Conservation (phyloP, 768 basidiomycete genomes). For the Boletus reticulatus region DNA sequence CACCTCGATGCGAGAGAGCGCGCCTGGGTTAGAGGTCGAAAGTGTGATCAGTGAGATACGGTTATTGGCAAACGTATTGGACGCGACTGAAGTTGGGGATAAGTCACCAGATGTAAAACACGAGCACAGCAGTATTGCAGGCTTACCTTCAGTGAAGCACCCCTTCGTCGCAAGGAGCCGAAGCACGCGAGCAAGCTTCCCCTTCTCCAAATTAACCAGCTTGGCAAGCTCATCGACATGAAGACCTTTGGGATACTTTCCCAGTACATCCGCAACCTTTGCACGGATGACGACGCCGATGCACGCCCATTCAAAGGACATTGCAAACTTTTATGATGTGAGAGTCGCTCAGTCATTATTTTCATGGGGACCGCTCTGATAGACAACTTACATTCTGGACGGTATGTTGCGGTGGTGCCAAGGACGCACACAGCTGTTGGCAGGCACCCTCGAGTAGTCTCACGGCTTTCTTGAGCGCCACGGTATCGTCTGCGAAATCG, state of each 20-base stretch:
- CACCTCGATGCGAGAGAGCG: conserved; percentile 2
- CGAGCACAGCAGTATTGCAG: not conserved
- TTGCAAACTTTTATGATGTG: conserved; percentile 6
- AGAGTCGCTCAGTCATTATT: not conserved
- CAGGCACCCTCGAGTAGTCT: conserved; percentile 27
- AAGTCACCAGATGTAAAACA: not conserved
- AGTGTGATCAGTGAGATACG: conserved; percentile 31
- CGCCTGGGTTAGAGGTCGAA: conserved; percentile 10
- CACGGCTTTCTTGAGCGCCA: conserved; percentile 25
- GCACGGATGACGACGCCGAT: conserved; percentile 23
- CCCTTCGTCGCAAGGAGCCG: conserved; percentile 31
- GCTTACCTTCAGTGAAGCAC: conserved; percentile 30
- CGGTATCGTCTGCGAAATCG: conserved; percentile 17
- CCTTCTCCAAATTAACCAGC: conserved; percentile 22
- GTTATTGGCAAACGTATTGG: conserved; percentile 32
- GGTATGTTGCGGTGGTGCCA: conserved; percentile 30
- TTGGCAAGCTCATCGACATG: conserved; percentile 26
- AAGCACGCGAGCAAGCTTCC: conserved; percentile 30
- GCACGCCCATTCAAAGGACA: conserved; percentile 28
- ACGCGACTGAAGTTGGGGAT: conserved; percentile 15
- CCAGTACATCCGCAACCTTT: conserved; percentile 27
- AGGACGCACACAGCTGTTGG: conserved; percentile 25
- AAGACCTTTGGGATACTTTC: conserved; percentile 26
- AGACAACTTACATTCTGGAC: conserved; percentile 20
- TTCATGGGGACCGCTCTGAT: not conserved